Evolutionary conservation across 345 rosid genomes (phyloP), one percentile per base, ranked within the genome.

Genomic region (Physaria fendleri): DNA sequence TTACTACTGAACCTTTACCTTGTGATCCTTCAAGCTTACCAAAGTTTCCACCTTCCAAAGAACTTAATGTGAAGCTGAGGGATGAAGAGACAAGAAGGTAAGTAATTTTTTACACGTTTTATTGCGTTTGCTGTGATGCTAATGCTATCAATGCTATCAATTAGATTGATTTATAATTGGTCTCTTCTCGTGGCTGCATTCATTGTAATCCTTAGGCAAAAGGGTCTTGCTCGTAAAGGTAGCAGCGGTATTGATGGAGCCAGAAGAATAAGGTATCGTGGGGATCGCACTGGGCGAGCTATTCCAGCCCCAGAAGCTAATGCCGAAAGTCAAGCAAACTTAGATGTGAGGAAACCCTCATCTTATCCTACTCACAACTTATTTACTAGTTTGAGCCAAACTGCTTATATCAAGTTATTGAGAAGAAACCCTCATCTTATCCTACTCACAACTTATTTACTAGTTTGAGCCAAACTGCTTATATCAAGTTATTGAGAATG

Each of bases 281-380:
- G 74, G 48, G 84, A 82, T 65, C 85, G 83, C 25, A 64, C 71
- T 58, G 79, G 80, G 22, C 74, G 87, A 64, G 87, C 86, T 33
- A 12, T 82, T 74, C 97, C 91, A 33, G 94, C 80, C n/a, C 85
- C 95, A 0, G 95, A 90, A 72, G 94, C 95, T 73, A 90, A 83
- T 71, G 94, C 95, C 3, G 97, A 90, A 78, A 77, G 54, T 63
- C 93, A 81, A 66, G 58, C 89, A 28, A 81, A 76, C 67, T 70
- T 85, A 69, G 85, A 82, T 66, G 93, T 85, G 25, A 69, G 56
- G 9, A 20, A 16, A 33, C 27, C 42, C 35, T 39, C 25, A 28
- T 25, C n/a, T 42, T 45, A 50, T 57, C 56, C 15, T n/a, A n/a
- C 5, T 58, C 9, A 10, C 1, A 23, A 56, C 9, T n/a, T 52